Evolutionary conservation across 192 early-diverging fungal genomes (phyloP).

Genomic region (Physocladia obscura): DNA sequence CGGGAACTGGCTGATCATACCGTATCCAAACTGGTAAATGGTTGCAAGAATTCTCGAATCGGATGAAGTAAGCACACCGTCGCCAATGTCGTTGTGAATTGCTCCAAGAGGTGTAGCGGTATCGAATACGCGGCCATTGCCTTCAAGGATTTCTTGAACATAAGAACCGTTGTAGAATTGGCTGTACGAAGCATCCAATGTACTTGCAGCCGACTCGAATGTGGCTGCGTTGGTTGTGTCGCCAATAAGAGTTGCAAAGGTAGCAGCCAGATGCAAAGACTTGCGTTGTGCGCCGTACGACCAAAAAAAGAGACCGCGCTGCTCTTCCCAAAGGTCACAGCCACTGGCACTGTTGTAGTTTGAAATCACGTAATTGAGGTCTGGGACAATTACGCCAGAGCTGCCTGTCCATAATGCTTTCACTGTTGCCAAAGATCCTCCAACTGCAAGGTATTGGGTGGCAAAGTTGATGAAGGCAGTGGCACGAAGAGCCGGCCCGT

Average conservation of each 20-base stretch:
- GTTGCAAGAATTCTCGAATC: conserved; percentile 13
- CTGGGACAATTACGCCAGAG: conserved; percentile 40
- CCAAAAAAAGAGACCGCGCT: conserved; percentile 66
- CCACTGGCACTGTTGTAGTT: conserved; percentile 43
- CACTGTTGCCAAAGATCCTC: conserved; percentile 2
- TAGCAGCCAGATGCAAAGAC: conserved; percentile 56
- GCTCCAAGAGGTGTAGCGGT: conserved; percentile 59
- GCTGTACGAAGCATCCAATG: conserved; percentile 33
- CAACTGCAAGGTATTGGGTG: conserved; percentile 1
- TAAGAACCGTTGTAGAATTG: conserved; percentile 46
- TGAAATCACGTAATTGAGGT: conserved; percentile 60
- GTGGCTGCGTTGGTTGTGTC: conserved; percentile 37
- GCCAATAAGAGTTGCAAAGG: conserved; percentile 40
- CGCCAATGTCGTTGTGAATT: conserved; percentile 16
- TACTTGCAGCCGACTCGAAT: conserved; percentile 38
- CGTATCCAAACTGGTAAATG: neutral
- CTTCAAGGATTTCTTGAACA: conserved; percentile 23
- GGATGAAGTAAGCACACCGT: conserved; percentile 1
- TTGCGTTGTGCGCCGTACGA: conserved; percentile 62
- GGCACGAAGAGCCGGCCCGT: conserved; percentile 63
- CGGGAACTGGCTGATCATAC: conserved; percentile 40
- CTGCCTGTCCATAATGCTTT: conserved; percentile 14
- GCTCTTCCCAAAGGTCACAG: conserved; percentile 78
- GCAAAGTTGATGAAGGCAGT: conserved; percentile 26
- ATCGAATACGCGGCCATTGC: conserved; percentile 55